These are phyloP conservation scores for Artomyces pyxidatus DNA, from an alignment of 768 basidiomycete species.

Conservation along the genomic window DNA sequence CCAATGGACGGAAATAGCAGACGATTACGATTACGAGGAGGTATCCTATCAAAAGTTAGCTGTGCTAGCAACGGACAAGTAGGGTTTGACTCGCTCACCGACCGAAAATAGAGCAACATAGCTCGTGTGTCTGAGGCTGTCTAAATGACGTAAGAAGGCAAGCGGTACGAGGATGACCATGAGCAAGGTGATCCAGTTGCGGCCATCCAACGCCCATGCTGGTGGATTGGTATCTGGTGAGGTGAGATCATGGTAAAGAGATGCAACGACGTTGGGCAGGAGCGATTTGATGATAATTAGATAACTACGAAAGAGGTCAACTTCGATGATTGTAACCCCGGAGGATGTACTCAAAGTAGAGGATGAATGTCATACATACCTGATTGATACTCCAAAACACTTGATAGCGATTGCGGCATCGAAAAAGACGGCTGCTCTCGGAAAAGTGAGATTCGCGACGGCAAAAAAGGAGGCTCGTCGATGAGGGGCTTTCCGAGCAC, in stretches of 20 bases:
- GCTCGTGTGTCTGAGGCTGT: constrained; percentile 85
- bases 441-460: constrained; percentile 80
- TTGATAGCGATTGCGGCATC: constrained; percentile 93
- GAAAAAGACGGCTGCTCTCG: constrained; percentile 79
- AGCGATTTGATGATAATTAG: constrained; percentile 89
- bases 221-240: constrained; percentile 60
- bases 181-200: constrained; percentile 75
- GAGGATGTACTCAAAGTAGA: background rate
- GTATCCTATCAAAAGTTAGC: constrained; percentile 41
- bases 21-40: constrained; percentile 70
- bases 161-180: constrained; percentile 76
- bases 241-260: constrained; percentile 73
- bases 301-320: constrained; percentile 41
- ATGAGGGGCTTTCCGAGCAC: constrained; percentile 69
- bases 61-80: constrained; percentile 1
- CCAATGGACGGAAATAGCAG: constrained; percentile 70
- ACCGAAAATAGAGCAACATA: constrained; percentile 89
- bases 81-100: constrained; percentile 41
- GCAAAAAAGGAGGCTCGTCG: constrained; percentile 79
- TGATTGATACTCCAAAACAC: constrained; percentile 94
- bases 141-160: constrained; percentile 72
- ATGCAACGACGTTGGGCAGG: constrained; percentile 83
- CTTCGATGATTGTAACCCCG: no score
- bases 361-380: constrained; percentile 36
- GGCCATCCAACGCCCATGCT: constrained; percentile 65